Evolutionary conservation across 441 rosid species (phyloP), one percentile per base, ranked within the genome.

Genomic region (Pelargonium citronellum): DNA sequence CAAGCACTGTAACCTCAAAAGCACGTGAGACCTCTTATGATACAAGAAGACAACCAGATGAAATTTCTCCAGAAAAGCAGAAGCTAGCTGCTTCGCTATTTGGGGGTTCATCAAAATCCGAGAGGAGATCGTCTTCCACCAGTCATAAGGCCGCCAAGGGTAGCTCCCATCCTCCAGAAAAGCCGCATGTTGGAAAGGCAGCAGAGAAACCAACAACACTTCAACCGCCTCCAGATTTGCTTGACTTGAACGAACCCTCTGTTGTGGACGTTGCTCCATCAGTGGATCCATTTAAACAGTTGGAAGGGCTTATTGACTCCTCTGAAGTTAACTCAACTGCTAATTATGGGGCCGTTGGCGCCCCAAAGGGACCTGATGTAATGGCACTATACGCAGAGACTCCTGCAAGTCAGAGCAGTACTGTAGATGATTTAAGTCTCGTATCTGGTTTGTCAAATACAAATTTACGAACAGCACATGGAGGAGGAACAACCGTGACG

Each of bases 81-180:
- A 92, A 87, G 85, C 98, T 95, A 9, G 99, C 96, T 57, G 99
- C 98, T 62, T 92, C 99, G 27, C 76, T 95, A 70, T 95, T 95
- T 77, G 98, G 99, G 67, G 87, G 92, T 75, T 79, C 91, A 64
- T 83, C 92, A 22, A 89, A 85, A 79, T 53, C 81, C 43, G 97
- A 89, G 73, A 89, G 81, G 82, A 87, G 84, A 69, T 67, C 85
- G 66, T 74, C 87, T 53, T 74, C 94, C 71, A 81, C 86, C 71
- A 81, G 86, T 65, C 89, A 85, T 67, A 87, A 79, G 79, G 79
- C 71, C 61, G 73, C 74, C 41, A 87, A 85, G 78, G 78, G 89
- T 69, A 74, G 86, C 75, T 61, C 70, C 75, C 81, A 83, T 46
- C 67, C 67, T 27, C 69, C 76, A 30, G 81, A 83, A 61, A 88